Evolutionary conservation across 257 asterid species (phyloP).

Genomic region (Ajuga chamaepitys): DNA sequence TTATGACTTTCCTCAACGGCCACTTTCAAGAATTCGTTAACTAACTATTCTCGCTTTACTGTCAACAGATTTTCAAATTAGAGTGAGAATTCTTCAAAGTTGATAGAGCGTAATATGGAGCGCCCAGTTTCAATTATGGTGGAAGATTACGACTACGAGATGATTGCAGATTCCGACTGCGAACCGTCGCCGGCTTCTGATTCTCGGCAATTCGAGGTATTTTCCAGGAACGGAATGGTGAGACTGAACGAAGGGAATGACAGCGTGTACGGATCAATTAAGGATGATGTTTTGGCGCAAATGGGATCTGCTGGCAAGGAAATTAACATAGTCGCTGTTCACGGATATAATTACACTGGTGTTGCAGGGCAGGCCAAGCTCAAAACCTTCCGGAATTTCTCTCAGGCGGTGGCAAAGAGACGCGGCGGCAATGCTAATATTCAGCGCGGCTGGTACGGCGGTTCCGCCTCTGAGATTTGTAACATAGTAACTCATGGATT

Average conservation of each 20-base stretch:
- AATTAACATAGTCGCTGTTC: slow-evolving; percentile 25
- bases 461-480: slow-evolving; percentile 24
- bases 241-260: slow-evolving; percentile 16
- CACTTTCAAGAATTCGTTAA: too few species aligned
- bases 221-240: slow-evolving; percentile 21
- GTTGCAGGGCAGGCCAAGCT: slow-evolving; percentile 17
- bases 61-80: too few species aligned
- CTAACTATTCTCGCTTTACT: too few species aligned
- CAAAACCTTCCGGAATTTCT: slow-evolving; percentile 24
- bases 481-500: slow-evolving; percentile 34
- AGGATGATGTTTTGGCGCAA: slow-evolving; percentile 16
- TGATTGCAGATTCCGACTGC: slow-evolving; percentile 13
- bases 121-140: slow-evolving; percentile 25
- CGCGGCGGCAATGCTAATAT: slow-evolving; percentile 43
- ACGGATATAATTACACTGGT: slow-evolving; percentile 18
- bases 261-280: slow-evolving; percentile 7
- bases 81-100: too few species aligned
- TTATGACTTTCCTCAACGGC: too few species aligned
- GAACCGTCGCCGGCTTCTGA: slow-evolving; percentile 10
- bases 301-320: slow-evolving; percentile 14
- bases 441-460: slow-evolving; percentile 44
- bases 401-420: slow-evolving; percentile 26
- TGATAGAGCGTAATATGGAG: background rate
- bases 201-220: background rate
- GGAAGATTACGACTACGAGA: slow-evolving; percentile 19